Evolutionary conservation across 805 yeast species (phyloP).

Genomic region (Lipomyces sp.): DNA sequence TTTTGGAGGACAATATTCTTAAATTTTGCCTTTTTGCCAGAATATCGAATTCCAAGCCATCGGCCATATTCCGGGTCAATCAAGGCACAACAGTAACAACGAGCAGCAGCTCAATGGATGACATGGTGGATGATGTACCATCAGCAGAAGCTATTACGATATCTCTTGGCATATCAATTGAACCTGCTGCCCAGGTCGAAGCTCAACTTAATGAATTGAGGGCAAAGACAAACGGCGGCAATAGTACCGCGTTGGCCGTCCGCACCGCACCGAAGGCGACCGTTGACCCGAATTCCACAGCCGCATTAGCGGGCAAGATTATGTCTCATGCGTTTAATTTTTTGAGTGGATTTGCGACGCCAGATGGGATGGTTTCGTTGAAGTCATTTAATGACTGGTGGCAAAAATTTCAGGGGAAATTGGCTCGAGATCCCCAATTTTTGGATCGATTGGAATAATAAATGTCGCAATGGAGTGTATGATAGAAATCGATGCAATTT

Average conservation of each 20-base stretch:
- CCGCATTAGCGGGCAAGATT: slow-evolving; percentile 79
- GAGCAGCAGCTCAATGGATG: slow-evolving; percentile 53
- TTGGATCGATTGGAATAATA: slow-evolving; percentile 55
- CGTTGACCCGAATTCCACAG: slow-evolving; percentile 53
- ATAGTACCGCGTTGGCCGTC: slow-evolving; percentile 42
- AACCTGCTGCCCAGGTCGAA: slow-evolving; percentile 71
- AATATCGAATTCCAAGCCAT: slow-evolving; percentile 64
- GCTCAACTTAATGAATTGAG: slow-evolving; percentile 56
- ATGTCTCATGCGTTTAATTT: slow-evolving; percentile 92
- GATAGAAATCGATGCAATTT: not conserved
- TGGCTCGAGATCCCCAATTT: slow-evolving; percentile 82
- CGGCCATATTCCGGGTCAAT: slow-evolving; percentile 87
- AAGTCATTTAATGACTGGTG: slow-evolving; percentile 93
- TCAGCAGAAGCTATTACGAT: slow-evolving; percentile 47
- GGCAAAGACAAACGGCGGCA: slow-evolving; percentile 35
- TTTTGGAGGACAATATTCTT: too few species aligned
- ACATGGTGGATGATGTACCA: slow-evolving; percentile 59
- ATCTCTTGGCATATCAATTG: slow-evolving; percentile 87
- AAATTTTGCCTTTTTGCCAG: slow-evolving; percentile 22
- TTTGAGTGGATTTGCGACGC: slow-evolving; percentile 83
- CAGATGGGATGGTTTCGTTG: slow-evolving; percentile 80
- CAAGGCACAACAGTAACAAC: slow-evolving; percentile 40
- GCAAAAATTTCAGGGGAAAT: slow-evolving; percentile 79
- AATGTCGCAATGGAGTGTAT: not conserved
- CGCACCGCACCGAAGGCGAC: slow-evolving; percentile 42